A percentile compares a stretch with the other conserved stretches of the same genome.
Evolutionary conservation across 352 stramenopile species (phyloP).

Genomic region (Halophytophthora polymorphica): DNA sequence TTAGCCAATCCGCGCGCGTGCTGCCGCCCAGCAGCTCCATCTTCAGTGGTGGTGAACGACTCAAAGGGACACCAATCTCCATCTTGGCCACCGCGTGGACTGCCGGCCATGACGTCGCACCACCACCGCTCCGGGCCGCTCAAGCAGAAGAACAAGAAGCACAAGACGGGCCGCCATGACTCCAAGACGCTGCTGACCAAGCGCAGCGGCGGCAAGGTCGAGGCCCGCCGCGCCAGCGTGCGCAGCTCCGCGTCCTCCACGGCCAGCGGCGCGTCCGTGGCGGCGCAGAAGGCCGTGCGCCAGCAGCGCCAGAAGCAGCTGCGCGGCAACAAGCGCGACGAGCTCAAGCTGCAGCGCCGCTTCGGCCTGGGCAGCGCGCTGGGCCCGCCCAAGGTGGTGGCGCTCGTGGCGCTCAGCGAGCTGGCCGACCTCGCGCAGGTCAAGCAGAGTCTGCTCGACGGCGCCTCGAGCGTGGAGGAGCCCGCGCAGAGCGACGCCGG

Average conservation of each 20-base stretch:
- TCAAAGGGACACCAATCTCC: background rate
- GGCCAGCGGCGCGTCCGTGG: conserved; percentile 40
- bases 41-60: background rate
- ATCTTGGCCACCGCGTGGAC: conserved; percentile 9
- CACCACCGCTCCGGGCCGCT: conserved; percentile 87
- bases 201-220: conserved; percentile 71
- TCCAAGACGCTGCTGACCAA: conserved; percentile 77
- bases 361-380: conserved; percentile 67
- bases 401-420: conserved; percentile 76
- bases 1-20: background rate
- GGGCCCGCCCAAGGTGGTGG: conserved; percentile 82
- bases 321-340: conserved; percentile 83
- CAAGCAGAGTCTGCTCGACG: conserved; percentile 62
- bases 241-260: conserved; percentile 36
- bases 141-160: conserved; percentile 92
- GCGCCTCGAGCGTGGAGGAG: conserved; percentile 55
- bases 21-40: background rate
- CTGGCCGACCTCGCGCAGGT: conserved; percentile 61
- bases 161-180: conserved; percentile 84
- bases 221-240: conserved; percentile 41
- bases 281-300: conserved; percentile 70
- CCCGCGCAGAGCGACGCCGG: conserved; percentile 32
- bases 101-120: conserved; percentile 53
- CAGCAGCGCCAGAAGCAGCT: conserved; percentile 83
- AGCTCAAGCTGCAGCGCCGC: conserved; percentile 80